Evolutionary conservation across 2,329 filamentous ascomycete species (phyloP).

Genomic region (Talaromyces sp.): DNA sequence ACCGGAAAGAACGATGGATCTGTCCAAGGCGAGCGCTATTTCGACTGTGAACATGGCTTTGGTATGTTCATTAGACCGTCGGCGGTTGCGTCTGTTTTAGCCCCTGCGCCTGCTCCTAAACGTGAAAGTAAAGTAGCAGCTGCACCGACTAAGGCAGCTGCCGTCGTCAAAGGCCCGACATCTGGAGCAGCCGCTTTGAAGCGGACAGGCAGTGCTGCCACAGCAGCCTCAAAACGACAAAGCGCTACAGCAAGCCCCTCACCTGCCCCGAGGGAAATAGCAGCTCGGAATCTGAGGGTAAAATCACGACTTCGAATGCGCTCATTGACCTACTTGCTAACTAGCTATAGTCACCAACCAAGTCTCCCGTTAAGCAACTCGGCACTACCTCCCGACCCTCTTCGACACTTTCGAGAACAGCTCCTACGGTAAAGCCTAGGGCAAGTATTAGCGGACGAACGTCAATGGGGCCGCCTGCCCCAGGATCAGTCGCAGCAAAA

Average conservation of each 20-base stretch:
- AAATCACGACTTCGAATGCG: slow-evolving; percentile 4
- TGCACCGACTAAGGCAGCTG: slow-evolving; percentile 24
- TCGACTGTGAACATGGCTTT: slow-evolving; percentile 67
- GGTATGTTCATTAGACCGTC: slow-evolving; percentile 83
- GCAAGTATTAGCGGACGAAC: slow-evolving; percentile 55
- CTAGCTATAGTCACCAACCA: slow-evolving; percentile 63
- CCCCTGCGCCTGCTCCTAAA: slow-evolving; percentile 16
- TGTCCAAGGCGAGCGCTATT: slow-evolving; percentile 83
- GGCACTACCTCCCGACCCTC: slow-evolving; percentile 44
- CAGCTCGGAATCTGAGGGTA: slow-evolving; percentile 39
- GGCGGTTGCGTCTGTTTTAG: slow-evolving; percentile 57
- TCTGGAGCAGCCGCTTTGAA: slow-evolving; percentile 31
- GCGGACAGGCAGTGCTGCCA: slow-evolving; percentile 45
- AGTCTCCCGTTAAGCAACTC: slow-evolving; percentile 77
- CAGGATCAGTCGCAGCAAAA: slow-evolving; percentile 30
- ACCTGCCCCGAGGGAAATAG: slow-evolving; percentile 57
- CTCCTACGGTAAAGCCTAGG: slow-evolving; percentile 50
- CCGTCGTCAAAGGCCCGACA: slow-evolving; percentile 39
- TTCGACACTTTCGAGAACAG: slow-evolving; percentile 50
- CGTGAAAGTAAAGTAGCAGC: slow-evolving; percentile 35
- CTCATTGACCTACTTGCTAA: slow-evolving; percentile 8
- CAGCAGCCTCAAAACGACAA: slow-evolving; percentile 53
- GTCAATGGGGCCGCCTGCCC: slow-evolving; percentile 64
- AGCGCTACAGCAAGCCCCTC: slow-evolving; percentile 72
- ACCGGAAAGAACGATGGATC: slow-evolving; percentile 92